These are phyloP conservation scores for Marsdenia floribunda DNA, from an alignment of 257 asterid species.

Conservation along the genomic window DNA sequence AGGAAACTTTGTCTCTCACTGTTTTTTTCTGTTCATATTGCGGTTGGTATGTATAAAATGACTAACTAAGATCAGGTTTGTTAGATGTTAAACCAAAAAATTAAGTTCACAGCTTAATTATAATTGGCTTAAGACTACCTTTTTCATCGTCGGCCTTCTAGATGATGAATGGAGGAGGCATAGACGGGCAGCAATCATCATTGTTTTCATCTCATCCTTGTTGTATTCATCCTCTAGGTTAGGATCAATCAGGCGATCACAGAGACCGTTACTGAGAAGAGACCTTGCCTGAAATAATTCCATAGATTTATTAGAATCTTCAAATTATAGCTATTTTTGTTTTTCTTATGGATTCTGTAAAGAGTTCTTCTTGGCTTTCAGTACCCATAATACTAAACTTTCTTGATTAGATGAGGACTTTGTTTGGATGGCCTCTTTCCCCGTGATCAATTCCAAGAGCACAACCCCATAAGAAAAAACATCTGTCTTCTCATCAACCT, in stretches of 20 bases:
- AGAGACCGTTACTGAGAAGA: conserved; percentile 51
- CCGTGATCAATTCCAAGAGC: conserved; percentile 76
- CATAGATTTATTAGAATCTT: conserved; percentile 3
- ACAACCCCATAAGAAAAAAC: conserved; percentile 80
- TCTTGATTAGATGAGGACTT: conserved; percentile 41
- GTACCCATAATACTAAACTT: conserved; percentile 72
- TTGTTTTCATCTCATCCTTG: conserved; percentile 53
- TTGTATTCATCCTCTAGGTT: conserved; percentile 43
- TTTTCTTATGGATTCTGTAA: neutral
- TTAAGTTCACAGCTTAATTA: neutral
- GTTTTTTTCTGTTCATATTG: too few species aligned
- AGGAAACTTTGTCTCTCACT: neutral
- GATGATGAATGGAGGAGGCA: conserved; percentile 83
- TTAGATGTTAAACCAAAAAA: neutral
- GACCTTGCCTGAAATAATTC: conserved; percentile 55
- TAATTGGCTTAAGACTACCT: conserved; percentile 27
- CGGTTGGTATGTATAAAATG: neutral
- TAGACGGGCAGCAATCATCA: conserved; percentile 58
- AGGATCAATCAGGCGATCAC: conserved; percentile 66
- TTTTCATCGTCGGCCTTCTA: conserved; percentile 73
- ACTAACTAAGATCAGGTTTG: neutral
- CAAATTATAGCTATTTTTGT: neutral
- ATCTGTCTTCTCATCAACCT: conserved; percentile 83
- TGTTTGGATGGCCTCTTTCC: conserved; percentile 55
- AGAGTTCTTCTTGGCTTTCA: neutral